phyloP scores from a whole-genome alignment of 495 filamentous ascomycete species.

The Trichocladium uniseriatum region DNA sequence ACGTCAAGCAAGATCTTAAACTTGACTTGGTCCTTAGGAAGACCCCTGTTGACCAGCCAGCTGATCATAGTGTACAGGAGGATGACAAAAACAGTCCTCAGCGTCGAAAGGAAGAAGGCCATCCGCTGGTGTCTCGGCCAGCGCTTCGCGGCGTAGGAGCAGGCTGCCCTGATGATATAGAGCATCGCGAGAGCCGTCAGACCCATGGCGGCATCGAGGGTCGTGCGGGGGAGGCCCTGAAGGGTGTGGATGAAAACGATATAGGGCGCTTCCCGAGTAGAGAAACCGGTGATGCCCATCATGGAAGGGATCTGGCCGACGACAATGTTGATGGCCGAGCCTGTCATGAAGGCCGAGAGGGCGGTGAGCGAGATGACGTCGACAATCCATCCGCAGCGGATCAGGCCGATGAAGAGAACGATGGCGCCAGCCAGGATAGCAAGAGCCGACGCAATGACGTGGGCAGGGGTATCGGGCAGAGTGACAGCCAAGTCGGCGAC shows the following conservation, averaged over 20 bases:
- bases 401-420: conserved; percentile 68
- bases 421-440: conserved; percentile 76
- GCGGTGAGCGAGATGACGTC: conserved; percentile 90
- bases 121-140: conserved; percentile 60
- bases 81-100: conserved; percentile 88
- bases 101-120: conserved; percentile 82
- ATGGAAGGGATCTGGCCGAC: conserved; percentile 77
- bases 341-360: conserved; percentile 96
- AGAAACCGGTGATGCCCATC: conserved; percentile 75
- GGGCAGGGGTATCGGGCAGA: conserved; percentile 48
- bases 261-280: conserved; percentile 72
- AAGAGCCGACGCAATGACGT: conserved; percentile 68
- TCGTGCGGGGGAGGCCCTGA: conserved; percentile 58
- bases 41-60: conserved; percentile 62
- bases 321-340: conserved; percentile 85
- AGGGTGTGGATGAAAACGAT: conserved; percentile 78
- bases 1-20: conserved; percentile 67
- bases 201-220: conserved; percentile 81
- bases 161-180: conserved; percentile 67
- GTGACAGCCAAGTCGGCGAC: conserved; percentile 49
- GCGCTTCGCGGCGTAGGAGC: conserved; percentile 57
- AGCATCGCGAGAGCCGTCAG: conserved; percentile 73
- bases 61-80: conserved; percentile 89
- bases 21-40: conserved; percentile 35
- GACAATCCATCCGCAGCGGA: conserved; percentile 82